Base-by-base conservation (phyloP, 108 stramenopile species). In the Skeletonema marinoi region DNA sequence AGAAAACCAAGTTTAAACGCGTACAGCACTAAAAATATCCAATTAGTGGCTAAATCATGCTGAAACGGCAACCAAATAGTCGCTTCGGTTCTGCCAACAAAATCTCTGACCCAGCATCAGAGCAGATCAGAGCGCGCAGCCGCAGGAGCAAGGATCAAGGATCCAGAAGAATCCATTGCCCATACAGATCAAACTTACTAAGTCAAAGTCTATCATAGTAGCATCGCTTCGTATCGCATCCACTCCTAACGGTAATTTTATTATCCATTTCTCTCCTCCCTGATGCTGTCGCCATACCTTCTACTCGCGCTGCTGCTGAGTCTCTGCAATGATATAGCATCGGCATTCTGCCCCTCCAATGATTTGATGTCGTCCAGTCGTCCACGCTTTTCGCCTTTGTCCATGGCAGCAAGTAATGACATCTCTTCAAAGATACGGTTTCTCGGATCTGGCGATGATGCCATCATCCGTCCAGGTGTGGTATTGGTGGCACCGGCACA, bases 401-500 rank as follows among this genome's bases (percentile, higher is more conserved):
- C 36, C 41, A 31, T 32, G 56, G 38, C 25, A 29, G 42, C 16
- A 31, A 32, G 42, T 17, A 25, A 56, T 56, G 60, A 62, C 19
- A 48, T 14, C 19, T 32, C 48, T 60, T 6, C 10, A 38, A 68
- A 69, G 14, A 63, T 81, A 75, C 41, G 86, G 38, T 90, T 87
- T 51, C 67, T 93, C 8, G 93, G 93, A 3, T 79, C 78, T 39
- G 93, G 93, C 11, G 51, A 73, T 21, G 75, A 92, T 68, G 93
- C 93, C 1, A 88, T 91, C 36, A 87, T 94, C 17, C 83, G 91
- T 30, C 84, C 82, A 9, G 93, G 93, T 17, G 73, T 76, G 10
- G 91, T 94, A 10, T 66, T 94, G 46, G 74, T 94, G 36, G 85
- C 93, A 38, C 93, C 93, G 6, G 30, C 67, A 31, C 85, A 94